A percentile compares a stretch with the other conserved stretches of the same genome.
phyloP scores from a whole-genome alignment of 352 stramenopile species.

The Pythium scleroteichum region DNA sequence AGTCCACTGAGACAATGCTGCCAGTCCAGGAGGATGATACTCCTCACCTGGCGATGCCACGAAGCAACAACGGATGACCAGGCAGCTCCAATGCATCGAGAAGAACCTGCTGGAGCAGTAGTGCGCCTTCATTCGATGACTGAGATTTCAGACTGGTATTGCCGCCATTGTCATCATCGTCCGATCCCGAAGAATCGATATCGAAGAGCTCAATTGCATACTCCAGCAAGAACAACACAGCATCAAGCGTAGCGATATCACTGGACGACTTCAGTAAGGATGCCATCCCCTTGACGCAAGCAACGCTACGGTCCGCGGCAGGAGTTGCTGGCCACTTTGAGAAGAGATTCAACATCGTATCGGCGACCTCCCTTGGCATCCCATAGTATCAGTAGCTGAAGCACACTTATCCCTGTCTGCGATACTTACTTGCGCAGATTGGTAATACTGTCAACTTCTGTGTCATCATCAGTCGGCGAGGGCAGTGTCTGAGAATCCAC shows the following conservation, averaged over 20 bases:
- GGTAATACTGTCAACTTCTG: constrained; percentile 52
- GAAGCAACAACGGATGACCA: constrained; percentile 59
- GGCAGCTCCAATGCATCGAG: constrained; percentile 46
- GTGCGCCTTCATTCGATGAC: constrained; percentile 40
- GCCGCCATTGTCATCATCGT: constrained; percentile 35
- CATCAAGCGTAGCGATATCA: constrained; percentile 64
- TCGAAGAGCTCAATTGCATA: constrained; percentile 83
- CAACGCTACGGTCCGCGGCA: constrained; percentile 35
- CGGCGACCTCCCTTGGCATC: constrained; percentile 66
- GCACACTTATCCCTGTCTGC: not conserved
- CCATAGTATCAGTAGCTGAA: not conserved
- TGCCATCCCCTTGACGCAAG: constrained; percentile 63
- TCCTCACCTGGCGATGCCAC: constrained; percentile 51
- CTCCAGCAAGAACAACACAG: constrained; percentile 72
- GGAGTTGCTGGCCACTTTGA: constrained; percentile 68
- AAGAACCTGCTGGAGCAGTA: constrained; percentile 56
- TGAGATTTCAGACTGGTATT: not conserved
- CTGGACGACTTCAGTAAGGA: constrained; percentile 48
- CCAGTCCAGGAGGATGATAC: not conserved
- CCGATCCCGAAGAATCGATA: constrained; percentile 72
- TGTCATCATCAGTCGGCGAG: constrained; percentile 43
- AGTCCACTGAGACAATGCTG: not conserved
- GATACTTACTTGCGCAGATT: constrained; percentile 53
- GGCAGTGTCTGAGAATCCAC: constrained; percentile 51
- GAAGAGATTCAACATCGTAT: constrained; percentile 82